phyloP scores from a whole-genome alignment of 495 filamentous ascomycete species.

The Talaromyces stipitatus region DNA sequence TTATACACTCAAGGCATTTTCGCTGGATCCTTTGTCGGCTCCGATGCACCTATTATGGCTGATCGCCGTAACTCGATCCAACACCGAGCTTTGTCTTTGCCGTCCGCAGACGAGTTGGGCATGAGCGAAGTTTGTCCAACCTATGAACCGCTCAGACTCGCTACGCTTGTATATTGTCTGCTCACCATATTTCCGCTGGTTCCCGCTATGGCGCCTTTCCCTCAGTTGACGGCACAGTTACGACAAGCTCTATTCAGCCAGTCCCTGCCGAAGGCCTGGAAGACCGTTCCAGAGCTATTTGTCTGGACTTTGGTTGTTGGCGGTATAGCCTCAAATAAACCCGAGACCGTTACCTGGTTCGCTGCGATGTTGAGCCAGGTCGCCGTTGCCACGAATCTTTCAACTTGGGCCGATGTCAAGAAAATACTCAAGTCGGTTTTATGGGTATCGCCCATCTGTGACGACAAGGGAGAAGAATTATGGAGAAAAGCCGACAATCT shows the following conservation, averaged over 20 bases:
- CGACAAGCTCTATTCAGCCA: constrained; percentile 4
- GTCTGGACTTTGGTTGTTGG: constrained; percentile 6
- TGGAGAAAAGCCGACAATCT: constrained; percentile 5
- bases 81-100: constrained; percentile 1
- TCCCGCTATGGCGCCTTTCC: constrained; percentile 5
- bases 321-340: constrained; percentile 2
- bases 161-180: constrained; percentile 2
- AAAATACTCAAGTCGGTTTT: constrained; percentile 1
- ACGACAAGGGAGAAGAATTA: constrained; percentile 3
- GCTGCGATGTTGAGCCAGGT: constrained; percentile 5
- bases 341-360: constrained; percentile 6
- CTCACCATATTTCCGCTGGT: constrained; percentile 3
- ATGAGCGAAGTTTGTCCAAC: not conserved
- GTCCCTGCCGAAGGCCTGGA: constrained; percentile 1
- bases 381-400: not conserved
- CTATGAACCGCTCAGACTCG: constrained; percentile 2
- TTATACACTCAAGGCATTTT: constrained; percentile 7
- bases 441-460: constrained; percentile 2
- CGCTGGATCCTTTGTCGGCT: constrained; percentile 3
- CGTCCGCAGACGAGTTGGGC: not conserved
- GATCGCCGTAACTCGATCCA: constrained; percentile 6
- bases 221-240: constrained; percentile 1
- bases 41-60: constrained; percentile 5
- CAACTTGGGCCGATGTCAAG: constrained; percentile 2
- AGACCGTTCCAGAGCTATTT: not conserved